These are phyloP conservation scores for Exophiala aquamarina DNA, from an alignment of 2,329 filamentous ascomycete genomes.

Conservation along the genomic window DNA sequence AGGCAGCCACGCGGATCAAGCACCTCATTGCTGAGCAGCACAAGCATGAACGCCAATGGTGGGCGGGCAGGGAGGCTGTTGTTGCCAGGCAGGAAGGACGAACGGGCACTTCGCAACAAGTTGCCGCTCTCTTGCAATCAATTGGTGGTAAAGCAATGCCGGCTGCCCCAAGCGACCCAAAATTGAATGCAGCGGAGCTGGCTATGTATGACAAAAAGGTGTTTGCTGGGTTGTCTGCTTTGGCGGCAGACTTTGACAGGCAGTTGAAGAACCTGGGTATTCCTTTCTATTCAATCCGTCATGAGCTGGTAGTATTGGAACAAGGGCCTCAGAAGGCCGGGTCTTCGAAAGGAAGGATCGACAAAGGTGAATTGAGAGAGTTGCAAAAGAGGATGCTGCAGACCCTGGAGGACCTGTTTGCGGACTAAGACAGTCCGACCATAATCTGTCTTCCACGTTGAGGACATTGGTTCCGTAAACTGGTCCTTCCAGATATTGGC, in stretches of 20 bases:
- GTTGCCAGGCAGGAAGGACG: slow-evolving; percentile 53
- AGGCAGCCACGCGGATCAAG: slow-evolving; percentile 45
- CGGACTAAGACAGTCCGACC: slow-evolving; percentile 23
- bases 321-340: slow-evolving; percentile 19
- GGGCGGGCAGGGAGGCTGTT: slow-evolving; percentile 52
- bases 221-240: slow-evolving; percentile 57
- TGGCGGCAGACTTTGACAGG: slow-evolving; percentile 58
- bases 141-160: slow-evolving; percentile 24
- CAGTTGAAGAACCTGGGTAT: slow-evolving; percentile 59
- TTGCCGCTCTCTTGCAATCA: slow-evolving; percentile 53
- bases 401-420: slow-evolving; percentile 52
- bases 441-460: background rate
- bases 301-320: slow-evolving; percentile 41
- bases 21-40: slow-evolving; percentile 64
- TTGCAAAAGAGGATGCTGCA: slow-evolving; percentile 51
- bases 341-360: slow-evolving; percentile 32
- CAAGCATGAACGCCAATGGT: slow-evolving; percentile 63
- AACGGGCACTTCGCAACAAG: slow-evolving; percentile 52
- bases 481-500: background rate
- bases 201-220: slow-evolving; percentile 62
- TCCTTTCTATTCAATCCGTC: slow-evolving; percentile 59
- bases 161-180: slow-evolving; percentile 10
- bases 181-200: slow-evolving; percentile 55
- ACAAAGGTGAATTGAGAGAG: slow-evolving; percentile 41
- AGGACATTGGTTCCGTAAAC: background rate